These are phyloP conservation scores for Arachis stenosperma DNA, from an alignment of 306 rosid genomes.

Conservation along the genomic window DNA sequence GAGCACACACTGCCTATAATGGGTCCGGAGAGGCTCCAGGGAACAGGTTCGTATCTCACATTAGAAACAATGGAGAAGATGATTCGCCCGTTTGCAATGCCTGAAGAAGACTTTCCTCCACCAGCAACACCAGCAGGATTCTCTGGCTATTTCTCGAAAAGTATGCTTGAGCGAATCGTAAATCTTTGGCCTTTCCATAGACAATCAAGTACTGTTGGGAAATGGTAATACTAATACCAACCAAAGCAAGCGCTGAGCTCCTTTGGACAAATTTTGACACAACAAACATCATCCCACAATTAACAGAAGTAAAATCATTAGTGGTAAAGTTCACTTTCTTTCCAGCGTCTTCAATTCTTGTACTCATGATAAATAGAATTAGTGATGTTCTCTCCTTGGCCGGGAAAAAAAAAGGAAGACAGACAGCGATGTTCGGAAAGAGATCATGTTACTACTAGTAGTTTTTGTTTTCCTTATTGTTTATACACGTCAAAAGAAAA, in stretches of 20 bases:
- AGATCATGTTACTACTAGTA: too few relatives aligned
- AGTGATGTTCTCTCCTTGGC: background rate
- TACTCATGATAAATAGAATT: background rate
- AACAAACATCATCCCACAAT: conserved; percentile 12
- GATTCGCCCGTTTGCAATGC: conserved; percentile 99
- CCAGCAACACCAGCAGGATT: conserved; percentile 82
- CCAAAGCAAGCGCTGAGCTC: conserved; percentile 44
- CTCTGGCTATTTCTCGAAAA: conserved; percentile 89
- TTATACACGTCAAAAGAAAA: too few relatives aligned
- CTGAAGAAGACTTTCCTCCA: conserved; percentile 97
- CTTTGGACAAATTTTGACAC: conserved; percentile 30
- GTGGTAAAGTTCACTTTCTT: conserved; percentile 13
- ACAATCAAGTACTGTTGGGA: conserved; percentile 53
- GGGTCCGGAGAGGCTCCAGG: conserved; percentile 99
- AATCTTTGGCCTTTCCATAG: conserved; percentile 97
- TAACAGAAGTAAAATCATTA: conserved; percentile 22
- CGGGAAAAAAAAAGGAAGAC: background rate
- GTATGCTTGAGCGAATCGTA: conserved; percentile 91
- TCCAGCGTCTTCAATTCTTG: background rate
- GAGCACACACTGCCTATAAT: conserved; percentile 91
- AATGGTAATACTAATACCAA: conserved; percentile 42
- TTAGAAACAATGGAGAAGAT: conserved; percentile 86
- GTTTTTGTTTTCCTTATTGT: too few relatives aligned
- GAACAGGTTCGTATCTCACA: conserved; percentile 76
- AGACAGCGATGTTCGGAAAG: too few relatives aligned